A percentile compares a stretch with the other conserved stretches of the same genome.
Conservation (phyloP, 345 rosid species). For the Sapria himalayana region DNA sequence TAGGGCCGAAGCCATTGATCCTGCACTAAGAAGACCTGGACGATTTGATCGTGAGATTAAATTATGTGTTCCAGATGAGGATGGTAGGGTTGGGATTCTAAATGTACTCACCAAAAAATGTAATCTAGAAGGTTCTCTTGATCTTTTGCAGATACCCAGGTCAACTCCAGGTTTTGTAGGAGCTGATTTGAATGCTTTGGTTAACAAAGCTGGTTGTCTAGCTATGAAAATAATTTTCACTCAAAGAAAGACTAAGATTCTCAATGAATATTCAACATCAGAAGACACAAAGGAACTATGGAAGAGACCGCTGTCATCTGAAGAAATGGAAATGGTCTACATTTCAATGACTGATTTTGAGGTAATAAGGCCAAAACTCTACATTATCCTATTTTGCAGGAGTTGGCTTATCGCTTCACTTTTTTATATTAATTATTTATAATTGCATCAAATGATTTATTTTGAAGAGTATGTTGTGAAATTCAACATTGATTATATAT, state of each 20-base stretch:
- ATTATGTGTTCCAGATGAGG: conserved; percentile 66
- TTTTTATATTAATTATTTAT: too few species aligned
- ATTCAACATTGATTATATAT: too few species aligned
- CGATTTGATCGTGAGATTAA: conserved; percentile 82
- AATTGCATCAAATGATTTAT: too few species aligned
- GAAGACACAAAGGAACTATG: conserved; percentile 39
- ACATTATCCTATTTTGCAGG: too few species aligned
- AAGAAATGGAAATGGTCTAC: conserved; percentile 49
- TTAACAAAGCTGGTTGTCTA: conserved; percentile 62
- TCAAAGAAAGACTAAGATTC: conserved; percentile 29
- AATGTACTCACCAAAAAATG: conserved; percentile 37
- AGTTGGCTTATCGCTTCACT: too few species aligned
- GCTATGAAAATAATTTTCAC: conserved; percentile 46
- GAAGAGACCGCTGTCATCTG: conserved; percentile 58
- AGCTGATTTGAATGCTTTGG: conserved; percentile 68
- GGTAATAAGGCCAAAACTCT: too few species aligned
- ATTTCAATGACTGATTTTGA: conserved; percentile 72
- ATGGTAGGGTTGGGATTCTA: conserved; percentile 62
- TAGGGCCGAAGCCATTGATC: conserved; percentile 79
- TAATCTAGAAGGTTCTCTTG: conserved; percentile 59
- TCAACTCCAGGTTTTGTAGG: conserved; percentile 95
- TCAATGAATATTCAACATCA: conserved; percentile 12
- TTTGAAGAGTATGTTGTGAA: too few species aligned
- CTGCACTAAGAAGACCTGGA: conserved; percentile 85
- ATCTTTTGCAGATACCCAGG: conserved; percentile 63